Conservation (phyloP, 768 basidiomycete genomes). For the Tulasnella sp. region DNA sequence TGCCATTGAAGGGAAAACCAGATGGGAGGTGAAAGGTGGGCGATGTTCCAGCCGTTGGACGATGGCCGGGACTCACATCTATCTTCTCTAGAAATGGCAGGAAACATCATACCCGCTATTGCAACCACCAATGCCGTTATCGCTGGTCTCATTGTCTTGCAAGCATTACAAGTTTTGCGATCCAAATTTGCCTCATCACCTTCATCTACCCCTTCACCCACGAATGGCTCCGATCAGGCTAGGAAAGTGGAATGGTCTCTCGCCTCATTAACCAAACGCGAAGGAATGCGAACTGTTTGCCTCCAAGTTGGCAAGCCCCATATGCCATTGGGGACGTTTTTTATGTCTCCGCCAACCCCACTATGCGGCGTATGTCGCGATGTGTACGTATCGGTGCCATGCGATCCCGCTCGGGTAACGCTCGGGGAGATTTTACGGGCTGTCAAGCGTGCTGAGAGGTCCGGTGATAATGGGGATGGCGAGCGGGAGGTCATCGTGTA, state of each 20-base stretch:
- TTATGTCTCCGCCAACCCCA: constrained; percentile 57
- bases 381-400: constrained; percentile 61
- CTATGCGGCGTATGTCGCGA: constrained; percentile 81
- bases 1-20: constrained; percentile 76
- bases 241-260: neutral
- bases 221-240: neutral
- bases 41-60: neutral
- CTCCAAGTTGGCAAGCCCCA: constrained; percentile 58
- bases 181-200: constrained; percentile 29
- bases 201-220: neutral
- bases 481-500: constrained; percentile 65
- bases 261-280: neutral
- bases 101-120: constrained; percentile 98
- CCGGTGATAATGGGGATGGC: constrained; percentile 29
- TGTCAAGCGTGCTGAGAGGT: constrained; percentile 39
- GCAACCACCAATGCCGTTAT: constrained; percentile 98
- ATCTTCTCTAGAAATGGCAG: constrained; percentile 74
- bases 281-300: constrained; percentile 52
- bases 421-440: constrained; percentile 64
- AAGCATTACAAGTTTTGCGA: constrained; percentile 75
- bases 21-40: constrained; percentile 94
- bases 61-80: no score
- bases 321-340: constrained; percentile 65
- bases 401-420: constrained; percentile 58
- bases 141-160: constrained; percentile 87